Conservation (phyloP, 176 grass and related monocot species). For the Ensete ventricosum region DNA sequence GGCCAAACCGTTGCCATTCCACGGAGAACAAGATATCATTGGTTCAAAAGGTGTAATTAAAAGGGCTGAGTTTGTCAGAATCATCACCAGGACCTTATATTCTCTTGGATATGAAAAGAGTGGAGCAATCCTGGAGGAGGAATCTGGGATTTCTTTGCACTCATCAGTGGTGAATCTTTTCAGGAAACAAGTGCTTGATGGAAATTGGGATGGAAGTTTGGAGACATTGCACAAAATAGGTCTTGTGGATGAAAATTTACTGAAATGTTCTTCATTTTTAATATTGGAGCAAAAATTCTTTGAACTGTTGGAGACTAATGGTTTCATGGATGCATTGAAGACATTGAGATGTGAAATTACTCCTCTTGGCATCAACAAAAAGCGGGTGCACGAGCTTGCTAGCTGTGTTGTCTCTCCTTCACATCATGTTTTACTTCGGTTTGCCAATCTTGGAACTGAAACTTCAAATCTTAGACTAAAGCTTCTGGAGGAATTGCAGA, state of each 20-base stretch:
- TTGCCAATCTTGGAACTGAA: constrained; percentile 45
- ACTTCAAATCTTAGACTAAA: constrained; percentile 42
- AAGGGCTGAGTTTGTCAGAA: constrained; percentile 83
- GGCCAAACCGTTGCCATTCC: constrained; percentile 69
- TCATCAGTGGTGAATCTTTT: constrained; percentile 55
- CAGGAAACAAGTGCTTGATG: constrained; percentile 72
- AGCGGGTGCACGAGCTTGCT: constrained; percentile 62
- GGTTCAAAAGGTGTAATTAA: constrained; percentile 85
- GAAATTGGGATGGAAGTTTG: constrained; percentile 61
- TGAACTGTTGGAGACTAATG: constrained; percentile 57
- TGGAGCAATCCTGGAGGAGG: constrained; percentile 75
- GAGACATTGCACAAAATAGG: constrained; percentile 66
- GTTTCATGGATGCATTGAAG: constrained; percentile 49
- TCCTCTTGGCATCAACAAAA: constrained; percentile 59
- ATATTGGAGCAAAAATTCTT: constrained; percentile 95
- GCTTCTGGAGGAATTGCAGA: constrained; percentile 82
- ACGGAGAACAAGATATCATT: constrained; percentile 57
- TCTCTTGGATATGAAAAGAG: constrained; percentile 82
- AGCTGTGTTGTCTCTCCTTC: constrained; percentile 52
- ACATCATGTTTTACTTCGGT: constrained; percentile 37
- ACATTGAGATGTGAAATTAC: constrained; percentile 63
- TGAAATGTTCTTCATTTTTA: constrained; percentile 55
- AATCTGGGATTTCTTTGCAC: constrained; percentile 79
- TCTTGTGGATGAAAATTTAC: constrained; percentile 42
- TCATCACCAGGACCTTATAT: constrained; percentile 77